A percentile compares a stretch with the other conserved stretches of the same genome.
These are phyloP conservation scores for Periconia digitata DNA, from an alignment of 2,329 filamentous ascomycete genomes.

Conservation along the genomic window DNA sequence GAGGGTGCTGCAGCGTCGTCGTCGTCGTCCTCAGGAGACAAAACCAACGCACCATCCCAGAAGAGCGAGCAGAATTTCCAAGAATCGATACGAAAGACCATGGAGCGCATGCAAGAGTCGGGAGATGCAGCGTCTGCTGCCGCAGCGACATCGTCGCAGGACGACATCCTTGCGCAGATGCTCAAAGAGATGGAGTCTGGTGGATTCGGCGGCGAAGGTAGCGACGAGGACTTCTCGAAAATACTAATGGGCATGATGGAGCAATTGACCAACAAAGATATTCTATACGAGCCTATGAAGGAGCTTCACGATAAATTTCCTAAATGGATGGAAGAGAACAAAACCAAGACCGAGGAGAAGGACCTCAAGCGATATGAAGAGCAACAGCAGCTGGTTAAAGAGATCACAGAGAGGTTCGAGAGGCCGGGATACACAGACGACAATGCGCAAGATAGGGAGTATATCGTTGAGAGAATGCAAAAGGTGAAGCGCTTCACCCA, in stretches of 20 bases:
- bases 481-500: conserved; percentile 60
- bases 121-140: conserved; percentile 80
- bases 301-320: conserved; percentile 93
- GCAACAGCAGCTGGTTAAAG: conserved; percentile 75
- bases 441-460: conserved; percentile 79
- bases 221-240: conserved; percentile 87
- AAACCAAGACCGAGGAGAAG: conserved; percentile 61
- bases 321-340: conserved; percentile 81
- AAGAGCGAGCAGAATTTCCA: conserved; percentile 73
- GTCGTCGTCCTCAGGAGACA: conserved; percentile 12
- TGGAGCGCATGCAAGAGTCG: conserved; percentile 93
- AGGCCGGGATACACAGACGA: conserved; percentile 77
- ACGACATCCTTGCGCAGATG: conserved; percentile 90
- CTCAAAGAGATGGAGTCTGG: conserved; percentile 81
- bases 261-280: conserved; percentile 96
- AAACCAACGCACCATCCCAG: conserved; percentile 19
- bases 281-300: conserved; percentile 98
- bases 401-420: conserved; percentile 91
- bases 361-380: conserved; percentile 79
- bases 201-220: conserved; percentile 54
- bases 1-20: conserved; percentile 32
- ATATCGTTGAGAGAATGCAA: conserved; percentile 97
- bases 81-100: conserved; percentile 88
- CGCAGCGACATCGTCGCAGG: conserved; percentile 63
- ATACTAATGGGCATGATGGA: conserved; percentile 99